A percentile compares a stretch with the other conserved stretches of the same genome.
These are phyloP conservation scores for Globisporangium ultimum DNA, from an alignment of 352 stramenopile genomes.

Conservation along the genomic window DNA sequence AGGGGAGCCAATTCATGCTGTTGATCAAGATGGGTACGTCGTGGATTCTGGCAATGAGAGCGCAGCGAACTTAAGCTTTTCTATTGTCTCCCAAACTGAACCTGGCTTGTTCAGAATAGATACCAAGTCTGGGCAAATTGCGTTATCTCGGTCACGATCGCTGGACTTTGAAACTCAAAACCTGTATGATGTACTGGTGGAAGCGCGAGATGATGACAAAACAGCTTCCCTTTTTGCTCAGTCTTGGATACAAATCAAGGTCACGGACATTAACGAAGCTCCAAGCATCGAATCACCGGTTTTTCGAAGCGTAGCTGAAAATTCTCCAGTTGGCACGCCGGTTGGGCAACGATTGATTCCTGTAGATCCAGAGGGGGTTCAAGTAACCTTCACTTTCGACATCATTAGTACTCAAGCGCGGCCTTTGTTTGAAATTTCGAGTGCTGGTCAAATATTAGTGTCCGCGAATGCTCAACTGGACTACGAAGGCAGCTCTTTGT, in stretches of 20 bases:
- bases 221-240: conserved; percentile 1
- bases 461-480: conserved; percentile 7
- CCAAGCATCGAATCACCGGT: conserved; percentile 6
- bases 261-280: conserved; percentile 7
- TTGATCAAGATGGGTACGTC: conserved; percentile 4
- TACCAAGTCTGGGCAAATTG: conserved; percentile 1
- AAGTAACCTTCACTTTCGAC: conserved; percentile 5
- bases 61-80: background rate
- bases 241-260: conserved; percentile 3
- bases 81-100: background rate
- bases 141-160: background rate
- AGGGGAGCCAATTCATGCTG: conserved; percentile 1
- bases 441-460: conserved; percentile 5
- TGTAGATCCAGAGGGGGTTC: conserved; percentile 2
- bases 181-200: conserved; percentile 7
- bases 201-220: conserved; percentile 3
- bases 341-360: conserved; percentile 1
- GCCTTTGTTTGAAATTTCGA: conserved; percentile 8
- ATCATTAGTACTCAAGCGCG: conserved; percentile 5
- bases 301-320: conserved; percentile 4
- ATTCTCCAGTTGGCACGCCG: background rate
- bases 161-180: conserved; percentile 9
- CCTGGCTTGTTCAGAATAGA: conserved; percentile 7
- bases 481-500: conserved; percentile 12
- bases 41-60: background rate